Evolutionary conservation across 257 asterid species (phyloP).

Genomic region (Anisodus tanguticus): DNA sequence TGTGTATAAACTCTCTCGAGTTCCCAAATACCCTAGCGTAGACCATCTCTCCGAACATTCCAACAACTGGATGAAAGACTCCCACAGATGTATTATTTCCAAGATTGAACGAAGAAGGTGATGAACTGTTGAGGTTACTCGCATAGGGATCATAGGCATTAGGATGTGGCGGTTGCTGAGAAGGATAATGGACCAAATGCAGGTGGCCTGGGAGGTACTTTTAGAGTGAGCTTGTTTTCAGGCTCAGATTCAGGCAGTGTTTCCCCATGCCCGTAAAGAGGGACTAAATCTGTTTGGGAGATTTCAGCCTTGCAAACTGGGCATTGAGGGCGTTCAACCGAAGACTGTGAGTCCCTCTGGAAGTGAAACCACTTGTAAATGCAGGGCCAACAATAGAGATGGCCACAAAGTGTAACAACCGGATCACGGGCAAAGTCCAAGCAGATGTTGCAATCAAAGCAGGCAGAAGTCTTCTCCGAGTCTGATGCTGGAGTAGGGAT

Average conservation of each 20-base stretch:
- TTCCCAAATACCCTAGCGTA: conserved; percentile 72
- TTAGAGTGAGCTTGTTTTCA: conserved; percentile 34
- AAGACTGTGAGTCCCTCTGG: conserved; percentile 45
- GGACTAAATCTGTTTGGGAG: conserved; percentile 65
- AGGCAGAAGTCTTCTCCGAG: conserved; percentile 49
- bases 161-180: conserved; percentile 37
- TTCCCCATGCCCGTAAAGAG: conserved; percentile 72
- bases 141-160: conserved; percentile 30
- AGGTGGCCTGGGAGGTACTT: conserved; percentile 76
- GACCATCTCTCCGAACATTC: conserved; percentile 82
- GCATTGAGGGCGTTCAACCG: conserved; percentile 56
- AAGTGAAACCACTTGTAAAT: conserved; percentile 77
- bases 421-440: conserved; percentile 76
- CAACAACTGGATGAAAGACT: conserved; percentile 46
- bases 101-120: conserved; percentile 35
- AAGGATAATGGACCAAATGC: conserved; percentile 51
- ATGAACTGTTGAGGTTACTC: conserved; percentile 32
- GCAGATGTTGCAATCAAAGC: conserved; percentile 91
- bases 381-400: conserved; percentile 95
- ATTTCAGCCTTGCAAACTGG: conserved; percentile 89
- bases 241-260: conserved; percentile 50
- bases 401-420: conserved; percentile 84
- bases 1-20: conserved; percentile 56
- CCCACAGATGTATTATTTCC: conserved; percentile 37
- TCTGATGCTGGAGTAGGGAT: conserved; percentile 46